Conservation (phyloP, 2,329 filamentous ascomycete genomes). For the Gnomoniopsis sp. region DNA sequence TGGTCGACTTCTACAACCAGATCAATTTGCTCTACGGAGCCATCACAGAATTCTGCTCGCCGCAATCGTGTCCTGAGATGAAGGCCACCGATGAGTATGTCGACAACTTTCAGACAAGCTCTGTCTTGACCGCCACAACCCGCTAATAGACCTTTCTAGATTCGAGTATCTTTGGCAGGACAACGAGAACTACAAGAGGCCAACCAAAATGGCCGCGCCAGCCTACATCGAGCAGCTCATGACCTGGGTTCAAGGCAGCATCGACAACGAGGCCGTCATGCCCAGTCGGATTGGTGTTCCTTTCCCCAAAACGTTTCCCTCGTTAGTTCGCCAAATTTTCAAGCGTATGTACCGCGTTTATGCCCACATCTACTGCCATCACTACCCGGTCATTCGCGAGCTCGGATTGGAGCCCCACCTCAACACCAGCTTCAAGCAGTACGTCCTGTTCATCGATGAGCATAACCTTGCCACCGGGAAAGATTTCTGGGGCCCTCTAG, state of each 20-base stretch:
- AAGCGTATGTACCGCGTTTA: constrained; percentile 99
- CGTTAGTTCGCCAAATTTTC: constrained; percentile 91
- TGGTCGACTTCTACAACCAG: constrained; percentile 99
- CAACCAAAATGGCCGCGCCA: constrained; percentile 96
- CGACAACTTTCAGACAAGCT: background rate
- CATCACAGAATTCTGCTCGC: constrained; percentile 98
- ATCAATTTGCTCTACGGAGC: constrained; percentile 98
- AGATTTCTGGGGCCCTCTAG: constrained; percentile 95
- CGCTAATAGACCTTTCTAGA: constrained; percentile 37
- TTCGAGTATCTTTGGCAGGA: constrained; percentile 99
- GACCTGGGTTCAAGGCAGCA: constrained; percentile 91
- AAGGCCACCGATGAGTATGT: constrained; percentile 97
- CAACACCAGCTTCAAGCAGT: constrained; percentile 99
- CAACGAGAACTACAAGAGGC: constrained; percentile 86
- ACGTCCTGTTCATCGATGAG: constrained; percentile 97
- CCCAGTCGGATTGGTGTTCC: constrained; percentile 94
- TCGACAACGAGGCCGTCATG: constrained; percentile 93
- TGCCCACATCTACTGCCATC: constrained; percentile 99
- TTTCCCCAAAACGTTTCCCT: constrained; percentile 89
- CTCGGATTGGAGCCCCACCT: constrained; percentile 94
- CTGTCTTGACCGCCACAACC: no score
- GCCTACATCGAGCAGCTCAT: constrained; percentile 98
- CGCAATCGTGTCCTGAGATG: constrained; percentile 97
- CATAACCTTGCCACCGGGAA: constrained; percentile 88
- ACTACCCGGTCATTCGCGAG: constrained; percentile 95